phyloP scores from a whole-genome alignment of 2,329 filamentous ascomycete species.

The Monilinia laxa region DNA sequence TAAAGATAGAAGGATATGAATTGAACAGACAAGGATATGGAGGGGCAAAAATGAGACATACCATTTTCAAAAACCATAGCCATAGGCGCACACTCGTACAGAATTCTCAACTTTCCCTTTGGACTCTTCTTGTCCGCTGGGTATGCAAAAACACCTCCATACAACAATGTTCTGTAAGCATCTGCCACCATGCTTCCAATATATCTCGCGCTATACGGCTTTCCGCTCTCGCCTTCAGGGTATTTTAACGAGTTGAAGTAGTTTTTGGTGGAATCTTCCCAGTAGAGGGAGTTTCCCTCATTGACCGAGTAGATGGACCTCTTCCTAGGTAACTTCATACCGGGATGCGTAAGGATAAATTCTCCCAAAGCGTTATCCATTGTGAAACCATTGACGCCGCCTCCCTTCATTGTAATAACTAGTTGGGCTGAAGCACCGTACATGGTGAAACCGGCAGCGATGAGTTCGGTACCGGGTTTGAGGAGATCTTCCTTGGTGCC shows the following conservation, averaged over 20 bases:
- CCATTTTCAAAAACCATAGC: slow-evolving; percentile 98
- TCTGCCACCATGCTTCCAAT: slow-evolving; percentile 99
- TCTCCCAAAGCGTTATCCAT: slow-evolving; percentile 95
- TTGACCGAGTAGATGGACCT: slow-evolving; percentile 96
- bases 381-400: slow-evolving; percentile 94
- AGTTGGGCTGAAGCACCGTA: slow-evolving; percentile 96
- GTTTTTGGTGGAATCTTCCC: slow-evolving; percentile 80
- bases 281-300: slow-evolving; percentile 97
- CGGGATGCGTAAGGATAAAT: slow-evolving; percentile 95
- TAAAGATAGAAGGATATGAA: neutral
- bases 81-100: slow-evolving; percentile 99
- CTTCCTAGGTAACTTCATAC: slow-evolving; percentile 82
- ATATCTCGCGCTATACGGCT: slow-evolving; percentile 93
- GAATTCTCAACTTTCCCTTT: slow-evolving; percentile 94
- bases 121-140: slow-evolving; percentile 97
- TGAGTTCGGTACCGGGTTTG: slow-evolving; percentile 83
- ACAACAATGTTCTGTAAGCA: slow-evolving; percentile 91
- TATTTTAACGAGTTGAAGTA: slow-evolving; percentile 91
- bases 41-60: slow-evolving; percentile 47
- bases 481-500: slow-evolving; percentile 84
- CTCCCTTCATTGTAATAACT: slow-evolving; percentile 93
- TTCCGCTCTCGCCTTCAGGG: slow-evolving; percentile 65
- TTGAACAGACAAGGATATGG: neutral
- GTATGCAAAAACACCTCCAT: slow-evolving; percentile 97
- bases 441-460: slow-evolving; percentile 99